A percentile compares a stretch with the other conserved stretches of the same genome.
These are phyloP conservation scores for Trametes cubensis DNA, from an alignment of 768 basidiomycete genomes.

Conservation along the genomic window DNA sequence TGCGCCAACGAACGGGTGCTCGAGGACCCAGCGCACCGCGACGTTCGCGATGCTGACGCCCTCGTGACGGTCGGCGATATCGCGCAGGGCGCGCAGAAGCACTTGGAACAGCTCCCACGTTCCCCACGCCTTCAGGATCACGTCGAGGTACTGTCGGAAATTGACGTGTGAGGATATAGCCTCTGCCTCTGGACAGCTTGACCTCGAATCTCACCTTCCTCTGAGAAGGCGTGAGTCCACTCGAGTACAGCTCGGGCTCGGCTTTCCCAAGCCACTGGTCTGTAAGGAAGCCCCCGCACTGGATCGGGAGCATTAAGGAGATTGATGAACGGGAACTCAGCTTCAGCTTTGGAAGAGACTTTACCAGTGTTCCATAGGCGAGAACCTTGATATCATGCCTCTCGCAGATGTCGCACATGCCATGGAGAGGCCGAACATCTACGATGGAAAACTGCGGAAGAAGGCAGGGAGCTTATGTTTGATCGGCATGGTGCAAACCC, in stretches of 20 bases:
- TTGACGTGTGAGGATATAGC: neutral
- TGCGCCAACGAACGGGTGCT: conserved; percentile 73
- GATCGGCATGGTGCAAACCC: neutral
- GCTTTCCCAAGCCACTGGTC: conserved; percentile 69
- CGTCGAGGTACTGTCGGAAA: conserved; percentile 71
- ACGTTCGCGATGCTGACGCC: conserved; percentile 72
- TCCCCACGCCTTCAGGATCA: conserved; percentile 78
- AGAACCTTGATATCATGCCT: conserved; percentile 70
- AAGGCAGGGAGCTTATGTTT: neutral
- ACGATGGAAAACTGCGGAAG: conserved; percentile 70
- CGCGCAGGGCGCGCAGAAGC: conserved; percentile 57
- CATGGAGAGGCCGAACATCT: conserved; percentile 74
- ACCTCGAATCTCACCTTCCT: conserved; percentile 55
- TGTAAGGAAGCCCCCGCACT: conserved; percentile 82
- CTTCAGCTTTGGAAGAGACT: conserved; percentile 25
- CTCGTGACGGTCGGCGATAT: conserved; percentile 64
- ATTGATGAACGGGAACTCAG: neutral
- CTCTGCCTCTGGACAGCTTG: neutral
- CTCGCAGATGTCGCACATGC: conserved; percentile 73
- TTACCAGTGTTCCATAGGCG: conserved; percentile 77
- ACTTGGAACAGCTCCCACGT: conserved; percentile 72
- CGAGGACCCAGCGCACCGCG: conserved; percentile 81
- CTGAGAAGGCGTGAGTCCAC: conserved; percentile 73
- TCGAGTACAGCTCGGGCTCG: conserved; percentile 70
- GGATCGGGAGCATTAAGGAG: conserved; percentile 4